Conservation (phyloP, 768 basidiomycete genomes). For the Leccinellum albellum region DNA sequence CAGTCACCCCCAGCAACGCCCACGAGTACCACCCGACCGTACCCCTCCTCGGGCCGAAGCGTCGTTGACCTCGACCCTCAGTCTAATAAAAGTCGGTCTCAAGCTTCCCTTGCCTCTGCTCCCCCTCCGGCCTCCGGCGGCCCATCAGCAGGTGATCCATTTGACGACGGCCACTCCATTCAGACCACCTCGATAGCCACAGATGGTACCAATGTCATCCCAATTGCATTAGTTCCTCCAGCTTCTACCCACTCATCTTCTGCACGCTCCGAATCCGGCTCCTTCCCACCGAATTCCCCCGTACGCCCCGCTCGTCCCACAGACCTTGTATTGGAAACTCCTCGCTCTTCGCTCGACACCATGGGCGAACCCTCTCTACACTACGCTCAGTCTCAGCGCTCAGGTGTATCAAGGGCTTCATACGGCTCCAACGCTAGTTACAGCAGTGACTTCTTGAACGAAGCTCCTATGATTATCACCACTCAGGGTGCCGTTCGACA, state of each 20-base stretch:
- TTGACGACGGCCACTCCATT: constrained; percentile 74
- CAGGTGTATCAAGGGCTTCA: constrained; percentile 59
- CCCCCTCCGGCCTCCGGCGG: constrained; percentile 17
- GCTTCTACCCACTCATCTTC: constrained; percentile 38
- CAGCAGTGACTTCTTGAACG: constrained; percentile 74
- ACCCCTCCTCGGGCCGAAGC: constrained; percentile 40
- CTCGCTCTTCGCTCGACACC: constrained; percentile 56
- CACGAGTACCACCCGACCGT: constrained; percentile 44
- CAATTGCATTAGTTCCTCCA: constrained; percentile 74
- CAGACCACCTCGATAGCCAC: constrained; percentile 71
- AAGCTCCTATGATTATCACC: constrained; percentile 79
- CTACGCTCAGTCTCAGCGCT: constrained; percentile 48
- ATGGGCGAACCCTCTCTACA: constrained; percentile 34
- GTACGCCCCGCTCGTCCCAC: constrained; percentile 55
- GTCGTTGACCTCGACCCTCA: constrained; percentile 60
- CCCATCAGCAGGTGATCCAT: constrained; percentile 54
- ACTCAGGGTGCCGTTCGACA: constrained; percentile 60
- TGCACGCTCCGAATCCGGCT: constrained; percentile 31
- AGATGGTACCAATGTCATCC: constrained; percentile 81
- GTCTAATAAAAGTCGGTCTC: constrained; percentile 27
- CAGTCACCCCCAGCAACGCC: constrained; percentile 10
- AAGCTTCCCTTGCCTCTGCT: constrained; percentile 23
- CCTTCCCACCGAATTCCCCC: constrained; percentile 36
- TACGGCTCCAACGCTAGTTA: constrained; percentile 74
- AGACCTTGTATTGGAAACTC: constrained; percentile 58